phyloP scores from a whole-genome alignment of 1,139 yeast genomes.

The Wickerhamomyces sp. region DNA sequence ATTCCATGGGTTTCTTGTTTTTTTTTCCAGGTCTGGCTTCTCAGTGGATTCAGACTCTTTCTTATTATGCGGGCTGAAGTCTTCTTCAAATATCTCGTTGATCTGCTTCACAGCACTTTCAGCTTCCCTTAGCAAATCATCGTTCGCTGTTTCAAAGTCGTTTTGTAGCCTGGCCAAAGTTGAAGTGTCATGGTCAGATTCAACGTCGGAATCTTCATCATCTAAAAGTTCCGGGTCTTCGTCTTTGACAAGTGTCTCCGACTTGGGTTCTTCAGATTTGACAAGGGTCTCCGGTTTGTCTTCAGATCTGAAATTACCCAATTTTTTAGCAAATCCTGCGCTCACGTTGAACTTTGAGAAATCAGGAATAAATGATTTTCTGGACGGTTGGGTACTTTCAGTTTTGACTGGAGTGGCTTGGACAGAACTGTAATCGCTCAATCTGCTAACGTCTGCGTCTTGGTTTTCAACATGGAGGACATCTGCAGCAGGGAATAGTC shows the following conservation, averaged over 20 bases:
- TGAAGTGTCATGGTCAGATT: slow-evolving; percentile 7
- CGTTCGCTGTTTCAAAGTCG: slow-evolving; percentile 25
- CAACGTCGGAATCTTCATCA: slow-evolving; percentile 15
- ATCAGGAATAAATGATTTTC: slow-evolving; percentile 25
- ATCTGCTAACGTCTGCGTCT: slow-evolving; percentile 10
- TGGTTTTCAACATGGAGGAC: no score
- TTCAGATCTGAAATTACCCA: slow-evolving; percentile 16
- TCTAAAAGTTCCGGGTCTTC: slow-evolving; percentile 20
- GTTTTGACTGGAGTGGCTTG: slow-evolving; percentile 16
- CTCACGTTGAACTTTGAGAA: slow-evolving; percentile 24
- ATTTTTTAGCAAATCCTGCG: slow-evolving; percentile 24
- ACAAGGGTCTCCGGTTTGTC: slow-evolving; percentile 8
- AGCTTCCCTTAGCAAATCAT: slow-evolving; percentile 23
- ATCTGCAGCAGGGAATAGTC: no score
- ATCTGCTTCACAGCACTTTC: slow-evolving; percentile 25
- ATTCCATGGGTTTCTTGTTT: slow-evolving; percentile 4
- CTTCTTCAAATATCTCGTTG: slow-evolving; percentile 17
- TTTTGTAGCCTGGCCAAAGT: slow-evolving; percentile 16
- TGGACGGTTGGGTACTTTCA: slow-evolving; percentile 21
- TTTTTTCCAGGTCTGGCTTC: neutral
- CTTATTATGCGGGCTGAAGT: slow-evolving; percentile 8
- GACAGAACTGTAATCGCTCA: slow-evolving; percentile 16
- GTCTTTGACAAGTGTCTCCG: slow-evolving; percentile 16
- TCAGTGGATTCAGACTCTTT: slow-evolving; percentile 9
- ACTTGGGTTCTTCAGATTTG: no score